Percentiles rank a stretch among this genome's conserved stretches.
These are phyloP conservation scores for Microsporum ferrugineum DNA, from an alignment of 2,329 filamentous ascomycete species.

Conservation along the genomic window DNA sequence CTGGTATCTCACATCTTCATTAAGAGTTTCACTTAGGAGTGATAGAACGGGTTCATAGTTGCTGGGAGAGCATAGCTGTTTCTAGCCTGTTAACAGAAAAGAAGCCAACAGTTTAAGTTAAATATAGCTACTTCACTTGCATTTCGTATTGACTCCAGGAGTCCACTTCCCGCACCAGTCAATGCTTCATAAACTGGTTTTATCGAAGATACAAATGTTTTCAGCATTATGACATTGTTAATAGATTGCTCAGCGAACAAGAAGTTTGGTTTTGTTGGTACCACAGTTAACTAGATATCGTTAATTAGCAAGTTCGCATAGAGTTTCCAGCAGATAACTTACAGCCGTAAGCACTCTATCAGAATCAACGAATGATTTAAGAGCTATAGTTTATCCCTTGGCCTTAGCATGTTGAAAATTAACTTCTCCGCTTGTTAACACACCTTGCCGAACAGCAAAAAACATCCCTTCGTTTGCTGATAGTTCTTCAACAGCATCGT, in stretches of 20 bases:
- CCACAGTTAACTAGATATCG: constrained; percentile 55
- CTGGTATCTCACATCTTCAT: constrained; percentile 68
- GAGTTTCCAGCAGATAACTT: constrained; percentile 15
- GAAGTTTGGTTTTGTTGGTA: constrained; percentile 55
- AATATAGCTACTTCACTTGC: constrained; percentile 23
- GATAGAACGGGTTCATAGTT: constrained; percentile 50
- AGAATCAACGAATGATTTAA: constrained; percentile 65
- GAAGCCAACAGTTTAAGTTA: neutral
- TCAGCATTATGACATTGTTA: constrained; percentile 77
- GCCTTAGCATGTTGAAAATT: neutral
- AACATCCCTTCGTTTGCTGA: constrained; percentile 77
- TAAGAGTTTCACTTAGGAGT: constrained; percentile 59
- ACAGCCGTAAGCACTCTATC: constrained; percentile 71
- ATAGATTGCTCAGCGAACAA: constrained; percentile 66
- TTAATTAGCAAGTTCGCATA: neutral
- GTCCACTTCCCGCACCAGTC: constrained; percentile 48
- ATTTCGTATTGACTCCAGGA: constrained; percentile 57
- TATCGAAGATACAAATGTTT: constrained; percentile 63
- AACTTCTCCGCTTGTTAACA: constrained; percentile 9
- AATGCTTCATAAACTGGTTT: constrained; percentile 58
- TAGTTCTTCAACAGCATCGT: constrained; percentile 74
- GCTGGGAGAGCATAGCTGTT: constrained; percentile 51
- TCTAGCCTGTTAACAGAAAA: neutral
- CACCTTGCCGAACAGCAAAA: constrained; percentile 58
- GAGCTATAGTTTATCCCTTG: constrained; percentile 35